Evolutionary conservation across 2,329 filamentous ascomycete genomes (phyloP), one percentile per base, ranked within the genome.

Genomic region (Fonsecaea erecta): DNA sequence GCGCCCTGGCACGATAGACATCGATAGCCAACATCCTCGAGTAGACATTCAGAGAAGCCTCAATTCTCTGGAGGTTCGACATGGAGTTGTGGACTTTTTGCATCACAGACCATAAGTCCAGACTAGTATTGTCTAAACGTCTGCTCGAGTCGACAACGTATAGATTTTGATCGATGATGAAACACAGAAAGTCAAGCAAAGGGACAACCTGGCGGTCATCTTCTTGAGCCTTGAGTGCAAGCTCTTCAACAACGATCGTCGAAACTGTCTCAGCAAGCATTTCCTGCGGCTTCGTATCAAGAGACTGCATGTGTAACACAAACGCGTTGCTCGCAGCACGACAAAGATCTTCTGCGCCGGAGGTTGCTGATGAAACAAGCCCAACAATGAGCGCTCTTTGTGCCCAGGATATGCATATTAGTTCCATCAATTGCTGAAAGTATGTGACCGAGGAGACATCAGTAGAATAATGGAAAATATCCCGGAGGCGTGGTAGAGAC

Each of bases 21-120:
- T 58, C 53, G 16, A 53, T 59, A 16, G 51, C 40, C 26, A 69
- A 43, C 16, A 72, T 26, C 35, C 59, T 62, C 28, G 67, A 86
- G 77, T 97, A 98, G 12, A 95, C 85, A 72, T 89, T 90, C 66
- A 96, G 81, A 24, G 91, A 92, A 0, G 92, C 90, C 74, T 92
- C 86, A 1, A 98, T 83, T 76, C 95, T 94, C 57, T 88, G 86
- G 51, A 97, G 86, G 75, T 92, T 95, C 21, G 89, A 87, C 0
- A 90, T 90, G 78, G 93, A 94, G 80, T 90, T 93, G 68, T 93
- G 90, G 0, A 90, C 85, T 76, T 89, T 92, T 73, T 96, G 92
- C 3, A 90, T 86, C 37, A 87, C 81, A 6, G 88, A 81, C 65
- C 93, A 92, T 2, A 97, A 78, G 82, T 66, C 86, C 86, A 74